Evolutionary conservation across 2,329 filamentous ascomycete genomes (phyloP).

Genomic region (Apiospora rasikravindrae): DNA sequence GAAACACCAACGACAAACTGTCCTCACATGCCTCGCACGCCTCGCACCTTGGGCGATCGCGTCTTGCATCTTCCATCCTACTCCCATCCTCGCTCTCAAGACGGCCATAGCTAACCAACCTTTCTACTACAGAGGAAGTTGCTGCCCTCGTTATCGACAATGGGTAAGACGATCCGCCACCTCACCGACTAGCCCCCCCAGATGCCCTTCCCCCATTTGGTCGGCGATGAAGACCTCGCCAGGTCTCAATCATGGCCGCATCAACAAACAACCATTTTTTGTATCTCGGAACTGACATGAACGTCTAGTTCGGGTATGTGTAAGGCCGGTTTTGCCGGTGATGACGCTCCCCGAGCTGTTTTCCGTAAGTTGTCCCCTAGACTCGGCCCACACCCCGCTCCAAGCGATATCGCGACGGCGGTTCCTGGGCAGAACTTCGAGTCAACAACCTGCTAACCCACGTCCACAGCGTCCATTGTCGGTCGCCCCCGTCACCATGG

Average conservation of each 20-base stretch:
- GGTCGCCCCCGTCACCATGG: slow-evolving; percentile 99
- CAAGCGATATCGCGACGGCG: slow-evolving; percentile 33
- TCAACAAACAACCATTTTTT: neutral
- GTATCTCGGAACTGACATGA: slow-evolving; percentile 33
- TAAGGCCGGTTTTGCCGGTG: slow-evolving; percentile 99
- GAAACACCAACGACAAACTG: neutral
- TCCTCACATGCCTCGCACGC: slow-evolving; percentile 33
- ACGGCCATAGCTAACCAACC: slow-evolving; percentile 46
- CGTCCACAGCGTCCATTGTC: slow-evolving; percentile 87
- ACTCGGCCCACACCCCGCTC: slow-evolving; percentile 45
- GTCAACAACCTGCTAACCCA: slow-evolving; percentile 42
- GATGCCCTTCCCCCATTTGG: neutral
- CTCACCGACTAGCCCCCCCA: slow-evolving; percentile 41
- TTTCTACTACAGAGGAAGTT: slow-evolving; percentile 85
- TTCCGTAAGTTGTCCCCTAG: slow-evolving; percentile 82
- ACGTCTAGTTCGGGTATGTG: slow-evolving; percentile 97
- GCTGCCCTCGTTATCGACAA: slow-evolving; percentile 99
- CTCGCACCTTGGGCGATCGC: slow-evolving; percentile 28
- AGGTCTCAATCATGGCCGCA: slow-evolving; percentile 5
- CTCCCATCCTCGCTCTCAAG: neutral
- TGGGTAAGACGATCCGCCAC: slow-evolving; percentile 78
- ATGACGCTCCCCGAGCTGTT: slow-evolving; percentile 99
- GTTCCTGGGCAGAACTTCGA: slow-evolving; percentile 24
- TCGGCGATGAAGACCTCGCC: neutral
- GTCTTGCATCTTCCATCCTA: neutral